Conservation (phyloP, 2,329 filamentous ascomycete species). For the Trichoderma arundinaceum region DNA sequence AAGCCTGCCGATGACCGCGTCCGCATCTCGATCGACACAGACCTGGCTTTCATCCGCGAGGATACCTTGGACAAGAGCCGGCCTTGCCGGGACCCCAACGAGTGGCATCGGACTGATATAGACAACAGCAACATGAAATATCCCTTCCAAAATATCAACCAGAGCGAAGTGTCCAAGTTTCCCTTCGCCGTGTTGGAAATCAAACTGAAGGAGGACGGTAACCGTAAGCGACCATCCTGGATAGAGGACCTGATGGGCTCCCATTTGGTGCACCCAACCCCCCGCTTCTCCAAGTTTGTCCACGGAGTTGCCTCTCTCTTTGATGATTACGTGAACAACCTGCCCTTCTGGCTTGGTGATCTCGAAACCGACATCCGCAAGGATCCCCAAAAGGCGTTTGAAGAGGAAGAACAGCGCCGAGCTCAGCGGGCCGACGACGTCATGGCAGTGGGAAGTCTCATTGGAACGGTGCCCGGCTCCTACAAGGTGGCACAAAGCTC, state of each 20-base stretch:
- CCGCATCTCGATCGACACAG: constrained; percentile 89
- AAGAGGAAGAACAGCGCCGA: constrained; percentile 85
- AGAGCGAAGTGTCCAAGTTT: constrained; percentile 89
- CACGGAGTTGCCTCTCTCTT: constrained; percentile 92
- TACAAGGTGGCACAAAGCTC: constrained; percentile 69
- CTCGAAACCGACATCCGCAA: constrained; percentile 92
- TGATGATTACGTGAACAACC: constrained; percentile 92
- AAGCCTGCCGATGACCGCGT: constrained; percentile 91
- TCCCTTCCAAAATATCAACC: constrained; percentile 84
- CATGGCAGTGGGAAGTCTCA: constrained; percentile 84
- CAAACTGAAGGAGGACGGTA: constrained; percentile 74
- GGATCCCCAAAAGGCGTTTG: constrained; percentile 87
- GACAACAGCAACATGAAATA: constrained; percentile 82
- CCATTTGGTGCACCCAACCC: constrained; percentile 87
- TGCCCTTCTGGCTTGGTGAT: constrained; percentile 95
- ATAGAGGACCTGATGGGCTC: constrained; percentile 89
- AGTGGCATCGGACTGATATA: constrained; percentile 92
- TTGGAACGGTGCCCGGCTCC: constrained; percentile 62
- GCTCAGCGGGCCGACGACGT: constrained; percentile 85
- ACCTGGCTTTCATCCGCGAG: constrained; percentile 84
- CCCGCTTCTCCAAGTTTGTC: constrained; percentile 95
- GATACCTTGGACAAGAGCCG: constrained; percentile 78
- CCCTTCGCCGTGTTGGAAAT: constrained; percentile 92
- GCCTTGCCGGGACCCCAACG: constrained; percentile 85
- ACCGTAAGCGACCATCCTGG: constrained; percentile 79